phyloP scores from a whole-genome alignment of 1,284 basidiomycete genomes.

The Phellinidium pouzarii region DNA sequence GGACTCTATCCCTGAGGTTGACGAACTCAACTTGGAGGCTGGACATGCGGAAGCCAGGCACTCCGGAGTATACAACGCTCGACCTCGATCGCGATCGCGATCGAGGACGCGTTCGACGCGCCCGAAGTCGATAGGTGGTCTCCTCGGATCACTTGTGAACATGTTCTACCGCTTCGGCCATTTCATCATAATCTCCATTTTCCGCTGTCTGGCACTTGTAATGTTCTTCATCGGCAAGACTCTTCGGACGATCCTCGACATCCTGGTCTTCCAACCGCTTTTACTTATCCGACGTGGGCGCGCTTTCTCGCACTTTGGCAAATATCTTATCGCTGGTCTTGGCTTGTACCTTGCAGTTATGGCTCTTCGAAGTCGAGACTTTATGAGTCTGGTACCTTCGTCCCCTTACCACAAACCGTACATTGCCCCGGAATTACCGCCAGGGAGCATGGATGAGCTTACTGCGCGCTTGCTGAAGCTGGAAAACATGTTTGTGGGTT shows the following conservation, averaged over 20 bases:
- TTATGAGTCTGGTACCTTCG: background rate
- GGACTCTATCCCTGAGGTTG: slow-evolving; percentile 53
- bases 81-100: slow-evolving; percentile 16
- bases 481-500: slow-evolving; percentile 52
- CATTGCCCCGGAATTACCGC: slow-evolving; percentile 51
- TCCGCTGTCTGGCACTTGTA: slow-evolving; percentile 27
- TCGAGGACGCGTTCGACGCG: slow-evolving; percentile 21
- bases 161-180: slow-evolving; percentile 27
- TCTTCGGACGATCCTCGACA: slow-evolving; percentile 38
- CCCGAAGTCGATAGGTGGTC: slow-evolving; percentile 39
- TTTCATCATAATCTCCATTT: slow-evolving; percentile 22
- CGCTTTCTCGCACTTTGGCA: slow-evolving; percentile 30
- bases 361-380: background rate
- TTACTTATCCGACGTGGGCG: slow-evolving; percentile 27
- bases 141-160: slow-evolving; percentile 42
- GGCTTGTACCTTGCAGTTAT: slow-evolving; percentile 1
- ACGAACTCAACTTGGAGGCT: slow-evolving; percentile 22
- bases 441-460: slow-evolving; percentile 64
- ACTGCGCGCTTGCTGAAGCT: slow-evolving; percentile 58
- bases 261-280: slow-evolving; percentile 40
- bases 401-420: slow-evolving; percentile 15
- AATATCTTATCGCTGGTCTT: slow-evolving; percentile 31
- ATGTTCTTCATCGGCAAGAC: slow-evolving; percentile 37
- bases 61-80: background rate
- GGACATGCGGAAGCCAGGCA: background rate